These are phyloP conservation scores for Colletotrichum sidae DNA, from an alignment of 2,329 filamentous ascomycete species.

Conservation along the genomic window DNA sequence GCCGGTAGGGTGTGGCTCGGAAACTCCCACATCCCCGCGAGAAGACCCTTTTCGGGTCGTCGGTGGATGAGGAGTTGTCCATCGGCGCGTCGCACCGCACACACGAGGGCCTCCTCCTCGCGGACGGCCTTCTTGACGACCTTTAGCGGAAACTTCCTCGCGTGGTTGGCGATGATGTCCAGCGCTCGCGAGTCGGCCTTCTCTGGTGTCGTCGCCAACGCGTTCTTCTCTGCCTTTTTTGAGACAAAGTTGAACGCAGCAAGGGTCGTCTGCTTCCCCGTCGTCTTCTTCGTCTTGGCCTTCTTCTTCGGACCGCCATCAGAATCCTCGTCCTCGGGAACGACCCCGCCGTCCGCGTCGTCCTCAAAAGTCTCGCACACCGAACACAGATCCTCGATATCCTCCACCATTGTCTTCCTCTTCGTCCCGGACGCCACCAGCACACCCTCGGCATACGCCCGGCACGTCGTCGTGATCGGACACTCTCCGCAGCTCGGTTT, in stretches of 20 bases:
- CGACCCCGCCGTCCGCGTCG: slow-evolving; percentile 40
- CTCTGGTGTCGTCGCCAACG: slow-evolving; percentile 13
- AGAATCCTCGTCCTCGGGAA: slow-evolving; percentile 20
- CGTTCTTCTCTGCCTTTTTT: slow-evolving; percentile 38
- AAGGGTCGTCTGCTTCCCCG: slow-evolving; percentile 46
- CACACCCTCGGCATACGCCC: slow-evolving; percentile 61
- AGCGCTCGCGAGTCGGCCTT: slow-evolving; percentile 40
- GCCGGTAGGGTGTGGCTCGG: slow-evolving; percentile 56
- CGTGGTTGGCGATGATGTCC: slow-evolving; percentile 56
- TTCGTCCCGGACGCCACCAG: slow-evolving; percentile 43
- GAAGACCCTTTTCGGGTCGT: slow-evolving; percentile 64
- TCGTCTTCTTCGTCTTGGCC: slow-evolving; percentile 18
- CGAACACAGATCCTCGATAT: slow-evolving; percentile 64
- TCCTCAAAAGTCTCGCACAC: slow-evolving; percentile 62
- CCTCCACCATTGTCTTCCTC: slow-evolving; percentile 42
- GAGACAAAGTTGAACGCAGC: slow-evolving; percentile 50
- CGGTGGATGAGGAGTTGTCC: slow-evolving; percentile 60
- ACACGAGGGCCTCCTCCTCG: slow-evolving; percentile 65
- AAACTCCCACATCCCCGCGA: slow-evolving; percentile 68
- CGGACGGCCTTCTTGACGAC: slow-evolving; percentile 63
- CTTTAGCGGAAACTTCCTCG: slow-evolving; percentile 63
- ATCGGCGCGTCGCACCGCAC: slow-evolving; percentile 59
- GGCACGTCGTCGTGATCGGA: slow-evolving; percentile 63
- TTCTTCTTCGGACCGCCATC: slow-evolving; percentile 33
- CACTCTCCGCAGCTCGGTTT: slow-evolving; percentile 67